Base-by-base conservation (phyloP, 2,329 filamentous ascomycete genomes). In the Epichloe amarillans region DNA sequence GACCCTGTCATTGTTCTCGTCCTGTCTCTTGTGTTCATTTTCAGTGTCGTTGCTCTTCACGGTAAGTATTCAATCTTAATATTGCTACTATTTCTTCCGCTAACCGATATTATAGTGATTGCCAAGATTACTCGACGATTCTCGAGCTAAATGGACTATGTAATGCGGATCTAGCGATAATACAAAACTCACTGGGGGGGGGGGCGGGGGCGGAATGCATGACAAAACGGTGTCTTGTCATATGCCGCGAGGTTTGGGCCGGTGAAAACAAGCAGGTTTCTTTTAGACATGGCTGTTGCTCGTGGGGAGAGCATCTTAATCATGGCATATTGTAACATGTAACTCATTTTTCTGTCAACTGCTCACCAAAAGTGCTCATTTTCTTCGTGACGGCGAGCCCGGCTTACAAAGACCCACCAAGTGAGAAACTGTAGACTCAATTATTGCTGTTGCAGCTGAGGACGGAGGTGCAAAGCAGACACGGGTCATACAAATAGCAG, bases 1-100 rank as follows among this genome's bases (percentile, higher is more conserved):
- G 93, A 98, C 69, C 93, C 93, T 21, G 93, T 98, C 53, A 90
- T 98, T 58, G 91, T 98, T 57, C 79, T 98, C 64, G 93, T 96
- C 60, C 78, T 98, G 61, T 95, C 88, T 64, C 81, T 98, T 62
- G 93, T 95, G 56, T 98, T 98, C 72, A 98, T 98, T 71, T 96
- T 98, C 75, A 93, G 86, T 65, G 93, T 98, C 65, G 93, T 98
- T 64, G 90, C 89, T 60, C 78, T 98, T 66, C 93, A 98, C 74
- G 47, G 53, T 54, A 50, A 19, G 46, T 53, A 21, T 14, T 36
- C 19, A 30, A 30, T 15, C n/a, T 38, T 14, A 23, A 23, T 7
- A 5, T 21, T 4, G 10, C 43, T 21, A 15, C 30, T 5, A 30
- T 40, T n/a, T 14, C 5, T 17, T 8, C 23, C 12, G n/a, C 40